Base-by-base conservation (phyloP, 2,329 filamentous ascomycete species). In the Rutstroemia sp. region DNA sequence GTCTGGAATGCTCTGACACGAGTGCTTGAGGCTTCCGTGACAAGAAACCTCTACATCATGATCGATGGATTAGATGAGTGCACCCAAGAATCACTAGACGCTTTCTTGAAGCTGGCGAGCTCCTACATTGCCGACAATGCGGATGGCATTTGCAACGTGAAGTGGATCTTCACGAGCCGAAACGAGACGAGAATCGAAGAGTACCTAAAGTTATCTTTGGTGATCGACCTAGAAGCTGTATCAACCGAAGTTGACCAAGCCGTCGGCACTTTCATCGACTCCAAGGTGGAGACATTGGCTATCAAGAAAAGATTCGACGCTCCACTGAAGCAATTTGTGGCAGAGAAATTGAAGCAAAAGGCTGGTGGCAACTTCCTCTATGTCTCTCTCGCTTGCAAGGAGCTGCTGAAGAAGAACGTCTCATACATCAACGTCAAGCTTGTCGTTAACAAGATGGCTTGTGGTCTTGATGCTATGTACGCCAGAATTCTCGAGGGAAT, bases 61-160 rank as follows among this genome's bases (percentile, higher is more conserved):
- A 51, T 56, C n/a, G 54, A 56, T 52, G 54, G 54, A 39, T 49
- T 56, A 12, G 54, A 56, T 52, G 54, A 56, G 14, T 56, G 54
- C 8, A 56, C 54, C 2, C 39, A 56, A 9, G 54, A 52, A 14
- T 52, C 54, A 16, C 30, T 56, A 10, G 48, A 56, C 4, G n/a
- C 30, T 12, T 56, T 52, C 48, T 46, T 56, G 0, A 52, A 52
- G 39, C 48, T 56, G 27, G 48, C 54, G 0, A 56, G 54, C 14
- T 30, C 48, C 38, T 52, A 51, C 9, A 51, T 56, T 41, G 19
- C 54, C 21, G 38, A 42, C 12, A 51, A 51, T 16, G 48, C 12
- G 1, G 54, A 56, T 38, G 48, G 48, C 14, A 41, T 51, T n/a
- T 56, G 54, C 48, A 56, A 56, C n/a, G 48, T 56, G 9, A 56